phyloP scores from a whole-genome alignment of 305 asterid species.

The Fraxinus dipetala region DNA sequence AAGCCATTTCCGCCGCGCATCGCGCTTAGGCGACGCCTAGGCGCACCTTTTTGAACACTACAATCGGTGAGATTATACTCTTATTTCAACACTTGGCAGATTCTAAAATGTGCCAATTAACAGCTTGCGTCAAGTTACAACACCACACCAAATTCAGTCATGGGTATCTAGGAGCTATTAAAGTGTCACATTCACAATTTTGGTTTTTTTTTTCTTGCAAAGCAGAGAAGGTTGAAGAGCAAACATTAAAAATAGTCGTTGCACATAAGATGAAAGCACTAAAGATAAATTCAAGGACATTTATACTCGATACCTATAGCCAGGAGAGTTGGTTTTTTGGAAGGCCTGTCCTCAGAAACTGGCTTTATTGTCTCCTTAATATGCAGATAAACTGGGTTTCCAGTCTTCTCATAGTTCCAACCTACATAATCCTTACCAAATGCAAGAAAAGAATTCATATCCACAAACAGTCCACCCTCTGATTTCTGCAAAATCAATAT shows the following conservation, averaged over 20 bases:
- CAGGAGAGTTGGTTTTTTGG: slow-evolving; percentile 86
- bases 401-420: slow-evolving; percentile 91
- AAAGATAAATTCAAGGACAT: background rate
- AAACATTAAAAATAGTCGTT: background rate
- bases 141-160: background rate
- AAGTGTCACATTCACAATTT: background rate
- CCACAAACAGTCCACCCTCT: slow-evolving; percentile 84
- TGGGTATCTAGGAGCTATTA: background rate
- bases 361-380: slow-evolving; percentile 66
- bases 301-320: slow-evolving; percentile 66
- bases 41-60: background rate
- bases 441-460: slow-evolving; percentile 85
- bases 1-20: no score
- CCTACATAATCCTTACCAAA: slow-evolving; percentile 86
- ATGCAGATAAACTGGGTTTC: slow-evolving; percentile 86
- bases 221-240: background rate
- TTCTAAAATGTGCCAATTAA: background rate
- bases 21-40: no score
- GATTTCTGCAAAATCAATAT: slow-evolving; percentile 57
- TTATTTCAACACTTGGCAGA: slow-evolving; percentile 11
- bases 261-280: slow-evolving; percentile 4
- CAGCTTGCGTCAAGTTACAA: background rate
- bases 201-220: background rate
- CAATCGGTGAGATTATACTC: background rate
- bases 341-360: slow-evolving; percentile 85